A percentile compares a stretch with the other conserved stretches of the same genome.
Evolutionary conservation across 2,329 filamentous ascomycete genomes (phyloP).

Genomic region (Aureobasidium namibiae): DNA sequence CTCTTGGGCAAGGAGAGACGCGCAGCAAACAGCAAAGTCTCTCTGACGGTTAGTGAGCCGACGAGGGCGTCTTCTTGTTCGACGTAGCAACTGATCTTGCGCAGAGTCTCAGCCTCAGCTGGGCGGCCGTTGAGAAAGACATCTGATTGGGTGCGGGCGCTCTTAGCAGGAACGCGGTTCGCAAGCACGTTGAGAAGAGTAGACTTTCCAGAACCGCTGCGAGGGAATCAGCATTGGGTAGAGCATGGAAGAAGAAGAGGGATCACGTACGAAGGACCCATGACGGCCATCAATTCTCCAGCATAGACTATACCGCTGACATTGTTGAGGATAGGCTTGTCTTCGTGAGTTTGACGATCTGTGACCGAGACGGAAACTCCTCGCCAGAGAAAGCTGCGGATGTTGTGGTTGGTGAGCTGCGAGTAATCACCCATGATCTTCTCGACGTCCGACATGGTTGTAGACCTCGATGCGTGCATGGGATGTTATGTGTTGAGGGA

Average conservation of each 20-base stretch:
- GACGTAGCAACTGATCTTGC: conserved; percentile 64
- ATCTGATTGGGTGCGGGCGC: conserved; percentile 45
- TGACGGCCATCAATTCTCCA: conserved; percentile 68
- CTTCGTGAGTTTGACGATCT: conserved; percentile 56
- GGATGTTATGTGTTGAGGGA: background rate
- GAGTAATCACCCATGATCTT: conserved; percentile 39
- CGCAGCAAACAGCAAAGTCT: conserved; percentile 72
- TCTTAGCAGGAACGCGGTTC: conserved; percentile 46
- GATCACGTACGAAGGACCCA: conserved; percentile 57
- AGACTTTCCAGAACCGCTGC: conserved; percentile 62
- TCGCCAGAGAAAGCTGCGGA: conserved; percentile 59
- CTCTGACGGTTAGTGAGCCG: conserved; percentile 68
- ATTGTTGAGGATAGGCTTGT: conserved; percentile 54
- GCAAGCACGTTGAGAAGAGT: conserved; percentile 76
- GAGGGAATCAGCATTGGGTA: conserved; percentile 9
- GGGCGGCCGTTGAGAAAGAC: conserved; percentile 56
- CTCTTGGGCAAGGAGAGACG: conserved; percentile 51
- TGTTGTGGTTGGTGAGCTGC: conserved; percentile 54
- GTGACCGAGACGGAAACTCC: conserved; percentile 63
- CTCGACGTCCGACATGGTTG: conserved; percentile 38
- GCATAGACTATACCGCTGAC: conserved; percentile 58
- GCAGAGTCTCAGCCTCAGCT: conserved; percentile 49
- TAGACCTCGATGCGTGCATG: background rate
- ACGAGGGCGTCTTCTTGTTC: conserved; percentile 84
- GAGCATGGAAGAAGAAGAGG: background rate